Conservation (phyloP, 2,329 filamentous ascomycete species). For the Calonectria crousiana region DNA sequence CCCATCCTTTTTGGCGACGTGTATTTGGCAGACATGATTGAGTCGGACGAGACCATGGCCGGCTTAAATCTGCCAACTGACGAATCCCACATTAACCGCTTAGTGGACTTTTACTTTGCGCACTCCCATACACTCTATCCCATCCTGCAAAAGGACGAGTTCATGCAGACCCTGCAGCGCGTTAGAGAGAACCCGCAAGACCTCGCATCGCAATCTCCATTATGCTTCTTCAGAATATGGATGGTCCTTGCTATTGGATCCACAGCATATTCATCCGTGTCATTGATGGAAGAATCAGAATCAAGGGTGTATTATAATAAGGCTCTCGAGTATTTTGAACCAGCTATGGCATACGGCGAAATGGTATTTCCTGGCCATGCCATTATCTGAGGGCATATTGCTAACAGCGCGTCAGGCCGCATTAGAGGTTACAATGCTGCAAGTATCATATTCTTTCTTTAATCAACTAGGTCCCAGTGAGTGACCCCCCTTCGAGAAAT, state of each 20-base stretch:
- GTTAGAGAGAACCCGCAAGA: conserved; percentile 47
- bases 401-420: conserved; percentile 46
- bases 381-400: neutral
- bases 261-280: conserved; percentile 57
- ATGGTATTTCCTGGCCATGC: conserved; percentile 46
- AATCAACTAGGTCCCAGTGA: conserved; percentile 60
- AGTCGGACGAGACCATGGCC: conserved; percentile 34
- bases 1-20: conserved; percentile 48
- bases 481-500: conserved; percentile 14
- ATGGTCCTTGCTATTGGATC: conserved; percentile 63
- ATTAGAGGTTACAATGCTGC: conserved; percentile 57
- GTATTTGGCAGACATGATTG: conserved; percentile 42
- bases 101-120: conserved; percentile 59
- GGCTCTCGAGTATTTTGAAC: conserved; percentile 56
- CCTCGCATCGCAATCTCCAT: conserved; percentile 46
- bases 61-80: conserved; percentile 34
- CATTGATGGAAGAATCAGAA: conserved; percentile 57
- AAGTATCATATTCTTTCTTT: conserved; percentile 63
- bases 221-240: conserved; percentile 58
- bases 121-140: conserved; percentile 62
- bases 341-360: conserved; percentile 52
- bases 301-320: conserved; percentile 57
- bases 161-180: conserved; percentile 47
- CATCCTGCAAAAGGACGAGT: conserved; percentile 51
- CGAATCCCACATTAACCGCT: conserved; percentile 43